Base-by-base conservation (phyloP, 176 grass and related monocot species). In the Oryza australiensis region DNA sequence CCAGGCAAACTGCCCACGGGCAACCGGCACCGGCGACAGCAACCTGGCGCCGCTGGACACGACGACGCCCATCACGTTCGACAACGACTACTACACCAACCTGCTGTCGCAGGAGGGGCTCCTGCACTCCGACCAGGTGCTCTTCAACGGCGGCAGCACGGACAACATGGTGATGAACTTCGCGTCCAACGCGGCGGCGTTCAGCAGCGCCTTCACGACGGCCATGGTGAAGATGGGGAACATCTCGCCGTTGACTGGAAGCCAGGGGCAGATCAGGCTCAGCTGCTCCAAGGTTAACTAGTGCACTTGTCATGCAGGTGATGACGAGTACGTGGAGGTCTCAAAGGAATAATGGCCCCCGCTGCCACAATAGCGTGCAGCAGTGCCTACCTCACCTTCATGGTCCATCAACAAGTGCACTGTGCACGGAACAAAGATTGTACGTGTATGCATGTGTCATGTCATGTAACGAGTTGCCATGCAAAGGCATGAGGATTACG, bases 41-140 rank as follows among this genome's bases (percentile, higher is more conserved):
- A 95, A 81, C 87, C 90, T 92, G 1, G 79, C 90, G 78, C 80
- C 90, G 65, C 88, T 95, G 0, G 93, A 95, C 87, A 72, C 49
- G 20, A 9, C 48, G 13, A 91, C 74, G 24, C 45, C 91, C 2
- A 41, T 62, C 77, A 4, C 2, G 1, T 94, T 94, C 38, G 92
- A 90, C 75, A 95, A 81, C 64, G 66, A 83, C 27, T 95, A 90
- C 66, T 95, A 90, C 85, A 87, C 0, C 55, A 92, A 95, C 77
- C 88, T 95, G 4, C n/a, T 90, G 9, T 64, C 40, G 0, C 70
- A 85, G 62, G 82, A 76, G 71, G 90, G 90, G 12, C 74, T 95
- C 33, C 88, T 95, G 10, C 90, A 88, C 81, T 92, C 92, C 18
- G 92, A 94, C 64, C 92, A 94, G 79, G 84, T n/a, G 73, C 79